Evolutionary conservation across 208 protist species (phyloP).

Genomic region (Trypanosoma conorhini): DNA sequence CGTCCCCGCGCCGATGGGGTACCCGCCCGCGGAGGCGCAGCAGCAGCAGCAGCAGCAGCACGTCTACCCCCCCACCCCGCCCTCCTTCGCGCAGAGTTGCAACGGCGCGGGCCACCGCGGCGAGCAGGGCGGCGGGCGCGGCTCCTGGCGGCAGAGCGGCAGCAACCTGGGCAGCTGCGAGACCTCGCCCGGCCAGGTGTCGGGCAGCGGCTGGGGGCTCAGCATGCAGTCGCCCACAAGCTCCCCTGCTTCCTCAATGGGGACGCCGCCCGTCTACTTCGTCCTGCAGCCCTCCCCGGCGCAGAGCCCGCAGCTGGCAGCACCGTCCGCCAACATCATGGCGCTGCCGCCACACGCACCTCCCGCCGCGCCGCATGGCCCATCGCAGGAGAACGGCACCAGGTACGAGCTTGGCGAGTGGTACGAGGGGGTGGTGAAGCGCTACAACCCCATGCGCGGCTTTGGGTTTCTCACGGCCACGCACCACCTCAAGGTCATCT

Average conservation of each 20-base stretch:
- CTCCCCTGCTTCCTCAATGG: conserved; percentile 14
- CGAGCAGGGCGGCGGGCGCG: not conserved
- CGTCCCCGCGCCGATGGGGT: not conserved
- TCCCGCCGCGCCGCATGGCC: not conserved
- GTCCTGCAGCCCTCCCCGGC: conserved; percentile 9
- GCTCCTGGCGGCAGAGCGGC: not conserved
- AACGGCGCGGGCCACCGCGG: not conserved
- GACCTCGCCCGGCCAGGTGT: not conserved
- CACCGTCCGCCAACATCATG: not conserved
- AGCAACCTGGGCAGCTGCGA: not conserved
- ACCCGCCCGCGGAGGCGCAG: not conserved
- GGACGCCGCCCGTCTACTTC: conserved; percentile 9
- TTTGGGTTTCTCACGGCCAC: conserved; percentile 74
- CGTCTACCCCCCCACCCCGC: not conserved
- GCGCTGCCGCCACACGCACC: not conserved
- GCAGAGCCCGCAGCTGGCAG: not conserved
- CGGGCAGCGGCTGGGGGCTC: conserved; percentile 16
- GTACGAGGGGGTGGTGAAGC: conserved; percentile 74
- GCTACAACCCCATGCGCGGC: conserved; percentile 64
- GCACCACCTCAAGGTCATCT: conserved; percentile 32
- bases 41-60: not conserved
- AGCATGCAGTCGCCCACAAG: conserved; percentile 2
- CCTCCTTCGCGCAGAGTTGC: not conserved
- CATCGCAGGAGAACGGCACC: conserved; percentile 38
- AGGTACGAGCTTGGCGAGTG: conserved; percentile 42